These are phyloP conservation scores for Mortierella sp. DNA, from an alignment of 371 early-diverging fungal species.

Conservation along the genomic window DNA sequence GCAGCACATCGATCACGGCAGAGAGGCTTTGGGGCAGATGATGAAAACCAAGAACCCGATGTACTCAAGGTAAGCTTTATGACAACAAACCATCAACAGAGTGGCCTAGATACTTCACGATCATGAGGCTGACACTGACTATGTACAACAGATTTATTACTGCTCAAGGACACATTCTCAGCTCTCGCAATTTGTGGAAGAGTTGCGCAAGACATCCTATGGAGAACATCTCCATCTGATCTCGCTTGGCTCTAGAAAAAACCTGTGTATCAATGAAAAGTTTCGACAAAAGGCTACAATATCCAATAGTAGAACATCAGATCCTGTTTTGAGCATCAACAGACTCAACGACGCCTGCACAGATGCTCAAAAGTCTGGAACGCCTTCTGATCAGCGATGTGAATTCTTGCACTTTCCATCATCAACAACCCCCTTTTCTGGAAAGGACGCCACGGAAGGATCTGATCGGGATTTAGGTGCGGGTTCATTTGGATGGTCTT, in stretches of 20 bases:
- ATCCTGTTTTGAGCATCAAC: constrained; percentile 27
- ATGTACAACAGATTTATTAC: constrained; percentile 71
- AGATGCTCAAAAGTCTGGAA: constrained; percentile 48
- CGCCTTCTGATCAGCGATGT: constrained; percentile 36
- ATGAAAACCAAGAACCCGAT: constrained; percentile 58
- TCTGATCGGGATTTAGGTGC: not conserved
- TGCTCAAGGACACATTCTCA: constrained; percentile 96
- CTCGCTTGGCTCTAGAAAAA: constrained; percentile 87
- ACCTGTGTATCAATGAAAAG: constrained; percentile 81
- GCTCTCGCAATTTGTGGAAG: constrained; percentile 89
- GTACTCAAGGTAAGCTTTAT: constrained; percentile 60
- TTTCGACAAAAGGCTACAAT: constrained; percentile 63
- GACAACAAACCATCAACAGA: constrained; percentile 1
- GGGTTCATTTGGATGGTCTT: too few species aligned
- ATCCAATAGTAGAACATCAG: constrained; percentile 52
- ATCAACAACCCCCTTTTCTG: not conserved
- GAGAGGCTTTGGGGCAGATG: constrained; percentile 14
- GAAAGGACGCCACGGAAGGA: not conserved
- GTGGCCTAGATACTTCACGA: too few species aligned
- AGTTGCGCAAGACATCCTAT: constrained; percentile 86
- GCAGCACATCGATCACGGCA: constrained; percentile 13
- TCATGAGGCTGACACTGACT: not conserved
- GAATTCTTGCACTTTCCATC: constrained; percentile 34
- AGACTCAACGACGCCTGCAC: constrained; percentile 43
- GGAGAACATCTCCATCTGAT: constrained; percentile 67